These are phyloP conservation scores for Carex sylvatica DNA, from an alignment of 202 grass and related monocot species.

Conservation along the genomic window DNA sequence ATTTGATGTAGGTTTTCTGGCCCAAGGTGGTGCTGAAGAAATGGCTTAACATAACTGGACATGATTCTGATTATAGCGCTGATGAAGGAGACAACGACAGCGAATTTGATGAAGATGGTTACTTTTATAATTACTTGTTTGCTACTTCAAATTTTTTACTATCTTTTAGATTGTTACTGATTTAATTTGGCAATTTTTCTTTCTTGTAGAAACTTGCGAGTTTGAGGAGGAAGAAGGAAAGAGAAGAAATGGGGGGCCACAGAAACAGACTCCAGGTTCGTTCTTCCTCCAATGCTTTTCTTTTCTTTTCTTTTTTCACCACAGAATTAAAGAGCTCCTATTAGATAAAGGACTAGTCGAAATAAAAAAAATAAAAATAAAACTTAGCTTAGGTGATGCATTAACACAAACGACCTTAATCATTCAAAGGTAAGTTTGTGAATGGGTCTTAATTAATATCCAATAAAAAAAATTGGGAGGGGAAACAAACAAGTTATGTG, in stretches of 20 bases:
- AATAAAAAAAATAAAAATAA: background rate
- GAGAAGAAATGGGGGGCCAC: background rate
- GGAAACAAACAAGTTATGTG: background rate
- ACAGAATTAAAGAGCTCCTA: no score
- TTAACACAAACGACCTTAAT: background rate
- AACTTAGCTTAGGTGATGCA: background rate
- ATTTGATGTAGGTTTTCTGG: constrained; percentile 56
- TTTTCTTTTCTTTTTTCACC: no score
- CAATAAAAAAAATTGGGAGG: background rate
- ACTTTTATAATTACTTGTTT: background rate
- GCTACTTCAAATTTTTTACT: no score
- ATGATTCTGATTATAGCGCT: constrained; percentile 58
- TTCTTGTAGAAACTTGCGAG: constrained; percentile 41
- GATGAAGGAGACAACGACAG: constrained; percentile 57
- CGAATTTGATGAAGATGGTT: constrained; percentile 47
- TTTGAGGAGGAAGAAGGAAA: constrained; percentile 4
- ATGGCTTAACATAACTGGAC: constrained; percentile 76
- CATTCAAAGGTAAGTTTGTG: background rate
- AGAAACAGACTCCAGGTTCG: background rate
- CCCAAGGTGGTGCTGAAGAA: constrained; percentile 91
- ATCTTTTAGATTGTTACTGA: background rate
- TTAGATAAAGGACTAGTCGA: no score
- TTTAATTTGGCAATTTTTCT: constrained; percentile 6
- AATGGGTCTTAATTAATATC: background rate
- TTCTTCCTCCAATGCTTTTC: background rate